phyloP scores from a whole-genome alignment of 805 yeast genomes.

The Cyberlindnera lachancei region DNA sequence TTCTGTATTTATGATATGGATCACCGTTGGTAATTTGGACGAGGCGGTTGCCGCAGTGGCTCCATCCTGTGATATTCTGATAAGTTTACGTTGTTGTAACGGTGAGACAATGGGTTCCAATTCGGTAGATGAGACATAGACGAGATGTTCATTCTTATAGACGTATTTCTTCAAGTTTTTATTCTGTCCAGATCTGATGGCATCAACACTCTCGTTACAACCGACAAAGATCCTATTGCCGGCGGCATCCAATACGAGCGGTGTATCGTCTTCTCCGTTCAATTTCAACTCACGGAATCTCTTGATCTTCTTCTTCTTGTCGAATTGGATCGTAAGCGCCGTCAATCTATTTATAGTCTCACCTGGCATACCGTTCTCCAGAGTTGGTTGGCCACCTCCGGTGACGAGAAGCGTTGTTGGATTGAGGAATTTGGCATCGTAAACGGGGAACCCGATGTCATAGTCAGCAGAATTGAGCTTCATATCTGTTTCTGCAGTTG shows the following conservation, averaged over 20 bases:
- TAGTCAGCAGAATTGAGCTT: conserved; percentile 13
- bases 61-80: conserved; percentile 51
- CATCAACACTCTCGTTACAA: conserved; percentile 61
- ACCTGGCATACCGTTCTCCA: conserved; percentile 64
- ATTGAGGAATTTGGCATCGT: conserved; percentile 68
- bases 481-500: conserved; percentile 9
- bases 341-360: conserved; percentile 54
- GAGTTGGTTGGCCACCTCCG: conserved; percentile 56
- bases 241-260: conserved; percentile 66
- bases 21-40: conserved; percentile 56
- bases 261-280: conserved; percentile 70
- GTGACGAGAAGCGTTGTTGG: conserved; percentile 60
- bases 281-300: conserved; percentile 61
- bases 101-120: conserved; percentile 33
- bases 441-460: conserved; percentile 64
- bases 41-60: conserved; percentile 65
- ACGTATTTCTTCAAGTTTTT: conserved; percentile 70
- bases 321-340: conserved; percentile 55
- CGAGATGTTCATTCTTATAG: conserved; percentile 61
- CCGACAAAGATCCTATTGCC: conserved; percentile 57
- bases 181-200: conserved; percentile 45
- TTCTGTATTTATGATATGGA: conserved; percentile 55
- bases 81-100: conserved; percentile 48
- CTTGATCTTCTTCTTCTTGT: conserved; percentile 44
- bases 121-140: conserved; percentile 58